Evolutionary conservation across 2,329 filamentous ascomycete genomes (phyloP), one percentile per base, ranked within the genome.

Genomic region (Penicillium frequentans): DNA sequence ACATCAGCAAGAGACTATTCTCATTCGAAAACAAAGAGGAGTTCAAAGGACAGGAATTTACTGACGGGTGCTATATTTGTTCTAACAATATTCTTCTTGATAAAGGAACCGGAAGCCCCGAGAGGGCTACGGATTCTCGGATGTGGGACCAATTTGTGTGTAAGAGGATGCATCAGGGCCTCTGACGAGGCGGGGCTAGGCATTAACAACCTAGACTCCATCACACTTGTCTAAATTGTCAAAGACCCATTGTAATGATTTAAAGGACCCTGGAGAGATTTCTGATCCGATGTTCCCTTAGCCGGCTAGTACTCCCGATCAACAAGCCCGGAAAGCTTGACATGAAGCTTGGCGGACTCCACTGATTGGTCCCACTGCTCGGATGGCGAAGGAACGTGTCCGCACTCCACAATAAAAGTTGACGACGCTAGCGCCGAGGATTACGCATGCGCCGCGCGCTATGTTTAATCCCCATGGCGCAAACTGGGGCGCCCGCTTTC

Each of bases 351-450:
- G 57, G 51, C 43, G 50, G 51, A 59, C 51, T 44, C 62, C 58
- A 58, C 55, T 52, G 16, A 51, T 37, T 48, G 33, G 42, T 26
- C 29, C 52, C 47, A 56, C 52, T 33, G 23, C 37, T 44, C 48
- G 49, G 48, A 54, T 23, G 37, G 48, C 50, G 45, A 44, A 44
- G 49, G 49, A 26, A 29, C 42, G 45, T 37, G 24, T 48, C 35
- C 42, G 31, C 29, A 39, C 56, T 48, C 59, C 55, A 58, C 57
- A 56, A 56, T 47, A 43, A 52, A 58, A 51, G 62, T 64, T 62
- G 58, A 64, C 61, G 59, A 66, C 62, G 62, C 62, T 66, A 64
- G 64, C 62, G 64, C 55, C 51, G 57, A 62, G 58, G 62, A 52
- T 64, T 64, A 62, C 61, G 62, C 62, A 65, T 62, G 57, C 62